phyloP scores from a whole-genome alignment of 1,284 basidiomycete genomes.

The Waitea zeae region DNA sequence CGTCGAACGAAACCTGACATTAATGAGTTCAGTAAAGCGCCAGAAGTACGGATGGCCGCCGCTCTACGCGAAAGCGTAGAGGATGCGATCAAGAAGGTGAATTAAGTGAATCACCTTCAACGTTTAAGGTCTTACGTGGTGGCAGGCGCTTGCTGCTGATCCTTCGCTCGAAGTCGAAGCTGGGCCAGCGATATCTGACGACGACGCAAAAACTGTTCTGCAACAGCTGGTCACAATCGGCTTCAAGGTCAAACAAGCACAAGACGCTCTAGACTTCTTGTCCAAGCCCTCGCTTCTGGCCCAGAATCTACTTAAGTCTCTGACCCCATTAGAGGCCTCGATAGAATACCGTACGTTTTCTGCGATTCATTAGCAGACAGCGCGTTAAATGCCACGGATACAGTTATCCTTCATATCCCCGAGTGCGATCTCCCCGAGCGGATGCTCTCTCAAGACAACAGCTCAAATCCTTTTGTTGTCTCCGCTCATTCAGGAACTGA shows the following conservation, averaged over 20 bases:
- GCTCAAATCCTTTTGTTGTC: conserved; percentile 53
- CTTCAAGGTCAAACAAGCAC: conserved; percentile 33
- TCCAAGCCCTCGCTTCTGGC: conserved; percentile 33
- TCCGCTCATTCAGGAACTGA: conserved; percentile 40
- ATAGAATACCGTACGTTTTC: conserved; percentile 32
- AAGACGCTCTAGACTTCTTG: conserved; percentile 30
- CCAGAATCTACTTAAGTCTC: conserved; percentile 27
- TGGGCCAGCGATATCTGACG: conserved; percentile 26
- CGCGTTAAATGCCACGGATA: too few relatives aligned
- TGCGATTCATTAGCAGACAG: background rate
- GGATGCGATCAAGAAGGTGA: conserved; percentile 62
- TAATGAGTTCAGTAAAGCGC: conserved; percentile 41
- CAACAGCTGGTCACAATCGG: conserved; percentile 36
- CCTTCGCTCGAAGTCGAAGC: conserved; percentile 31
- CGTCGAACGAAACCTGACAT: conserved; percentile 1
- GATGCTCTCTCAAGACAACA: conserved; percentile 44
- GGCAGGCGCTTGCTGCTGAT: conserved; percentile 32
- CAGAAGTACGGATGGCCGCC: conserved; percentile 78
- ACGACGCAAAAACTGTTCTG: conserved; percentile 19
- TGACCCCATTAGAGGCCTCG: conserved; percentile 42
- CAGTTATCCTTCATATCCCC: conserved; percentile 51
- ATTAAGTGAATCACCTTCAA: conserved; percentile 2
- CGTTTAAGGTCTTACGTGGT: background rate
- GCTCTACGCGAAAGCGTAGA: conserved; percentile 70
- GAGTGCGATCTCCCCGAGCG: conserved; percentile 62